Percentiles rank a stretch among this genome's conserved stretches.
These are phyloP conservation scores for Leccinum subgranulosum DNA, from an alignment of 768 basidiomycete genomes.

Conservation along the genomic window DNA sequence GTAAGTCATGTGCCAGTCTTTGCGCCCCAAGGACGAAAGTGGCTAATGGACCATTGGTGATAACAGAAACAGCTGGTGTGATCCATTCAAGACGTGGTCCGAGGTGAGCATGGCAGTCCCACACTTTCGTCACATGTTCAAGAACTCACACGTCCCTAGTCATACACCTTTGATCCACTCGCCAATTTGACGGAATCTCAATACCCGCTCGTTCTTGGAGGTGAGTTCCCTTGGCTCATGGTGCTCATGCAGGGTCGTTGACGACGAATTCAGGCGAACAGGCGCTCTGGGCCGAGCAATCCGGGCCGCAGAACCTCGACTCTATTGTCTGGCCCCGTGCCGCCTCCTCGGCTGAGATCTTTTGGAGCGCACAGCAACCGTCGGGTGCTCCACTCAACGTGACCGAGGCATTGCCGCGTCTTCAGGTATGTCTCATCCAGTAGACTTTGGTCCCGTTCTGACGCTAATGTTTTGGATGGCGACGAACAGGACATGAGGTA, in stretches of 20 bases:
- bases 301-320: constrained; percentile 42
- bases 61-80: constrained; percentile 44
- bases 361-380: constrained; percentile 46
- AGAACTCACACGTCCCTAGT: constrained; percentile 21
- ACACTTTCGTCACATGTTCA: constrained; percentile 4
- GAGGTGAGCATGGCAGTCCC: constrained; percentile 28
- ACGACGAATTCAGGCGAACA: constrained; percentile 29
- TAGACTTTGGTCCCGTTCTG: background rate
- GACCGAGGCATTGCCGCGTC: constrained; percentile 43
- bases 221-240: constrained; percentile 9
- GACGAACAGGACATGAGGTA: constrained; percentile 38
- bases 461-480: background rate
- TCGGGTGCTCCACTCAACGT: constrained; percentile 33
- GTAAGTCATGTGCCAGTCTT: constrained; percentile 16
- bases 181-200: constrained; percentile 38
- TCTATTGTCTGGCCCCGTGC: constrained; percentile 47
- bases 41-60: background rate
- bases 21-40: background rate
- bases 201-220: constrained; percentile 37
- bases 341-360: constrained; percentile 48
- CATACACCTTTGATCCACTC: constrained; percentile 51
- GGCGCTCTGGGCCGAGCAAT: constrained; percentile 48
- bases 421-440: constrained; percentile 33
- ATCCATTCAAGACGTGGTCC: constrained; percentile 53
- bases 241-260: background rate